Evolutionary conservation across 2,329 filamentous ascomycete genomes (phyloP).

Genomic region (Neofusicoccum ribis): DNA sequence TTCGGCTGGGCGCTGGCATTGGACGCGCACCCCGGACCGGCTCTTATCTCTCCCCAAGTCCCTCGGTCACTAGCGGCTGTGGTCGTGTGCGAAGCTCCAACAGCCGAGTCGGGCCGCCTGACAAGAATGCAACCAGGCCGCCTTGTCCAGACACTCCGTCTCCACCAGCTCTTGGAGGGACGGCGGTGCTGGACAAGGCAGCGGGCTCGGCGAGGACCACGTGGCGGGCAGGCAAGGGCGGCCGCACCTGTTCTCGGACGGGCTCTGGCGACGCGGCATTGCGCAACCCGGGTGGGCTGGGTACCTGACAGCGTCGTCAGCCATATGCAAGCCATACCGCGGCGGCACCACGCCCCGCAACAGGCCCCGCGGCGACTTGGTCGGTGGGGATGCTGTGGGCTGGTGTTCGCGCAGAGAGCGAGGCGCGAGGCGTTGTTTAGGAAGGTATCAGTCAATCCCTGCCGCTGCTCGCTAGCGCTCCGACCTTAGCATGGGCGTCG

Average conservation of each 20-base stretch:
- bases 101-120: not conserved
- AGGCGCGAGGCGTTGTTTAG: not conserved
- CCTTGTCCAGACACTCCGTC: not conserved
- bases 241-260: not conserved
- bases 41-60: not conserved
- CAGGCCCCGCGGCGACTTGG: not conserved
- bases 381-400: not conserved
- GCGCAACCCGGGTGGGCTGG: not conserved
- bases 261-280: not conserved
- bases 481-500: not conserved
- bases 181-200: no score
- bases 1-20: not conserved
- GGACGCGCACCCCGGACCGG: not conserved
- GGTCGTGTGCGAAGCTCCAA: not conserved
- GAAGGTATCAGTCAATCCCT: constrained; percentile 15
- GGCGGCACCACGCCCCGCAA: not conserved
- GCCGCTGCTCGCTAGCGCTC: not conserved
- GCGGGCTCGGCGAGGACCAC: not conserved
- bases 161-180: not conserved
- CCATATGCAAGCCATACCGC: not conserved
- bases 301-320: not conserved
- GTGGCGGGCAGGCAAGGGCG: not conserved
- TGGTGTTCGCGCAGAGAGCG: not conserved
- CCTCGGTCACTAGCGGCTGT: not conserved
- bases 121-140: constrained; percentile 11